A percentile compares a stretch with the other conserved stretches of the same genome.
phyloP scores from a whole-genome alignment of 805 yeast species.

The Starmerella vaccinii region DNA sequence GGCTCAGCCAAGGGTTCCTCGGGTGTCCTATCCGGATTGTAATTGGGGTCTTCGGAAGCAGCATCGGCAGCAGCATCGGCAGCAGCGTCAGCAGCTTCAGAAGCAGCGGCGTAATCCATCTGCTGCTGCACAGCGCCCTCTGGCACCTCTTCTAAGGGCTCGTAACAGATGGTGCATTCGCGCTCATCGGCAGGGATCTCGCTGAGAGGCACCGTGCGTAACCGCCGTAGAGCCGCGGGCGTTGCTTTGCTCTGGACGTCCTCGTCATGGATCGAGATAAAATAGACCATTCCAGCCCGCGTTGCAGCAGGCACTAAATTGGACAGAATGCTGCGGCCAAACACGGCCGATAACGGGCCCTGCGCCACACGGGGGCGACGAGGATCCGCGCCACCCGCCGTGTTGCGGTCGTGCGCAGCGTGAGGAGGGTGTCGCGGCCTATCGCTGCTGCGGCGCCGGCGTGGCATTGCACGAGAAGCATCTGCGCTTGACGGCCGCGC shows the following conservation, averaged over 20 bases:
- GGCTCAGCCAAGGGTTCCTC: not conserved
- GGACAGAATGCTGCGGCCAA: not conserved
- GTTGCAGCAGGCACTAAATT: not conserved
- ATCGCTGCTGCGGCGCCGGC: not conserved
- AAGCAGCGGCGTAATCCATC: constrained; percentile 1
- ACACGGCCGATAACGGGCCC: not conserved
- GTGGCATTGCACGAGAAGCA: not conserved
- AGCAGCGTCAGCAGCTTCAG: not conserved
- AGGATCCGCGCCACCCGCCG: no score
- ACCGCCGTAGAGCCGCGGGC: constrained; percentile 10
- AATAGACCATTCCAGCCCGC: not conserved
- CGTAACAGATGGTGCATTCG: constrained; percentile 23
- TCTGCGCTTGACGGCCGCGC: not conserved
- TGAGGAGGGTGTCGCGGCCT: not conserved
- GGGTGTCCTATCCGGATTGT: not conserved
- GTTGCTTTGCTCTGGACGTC: constrained; percentile 5
- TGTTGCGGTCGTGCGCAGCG: not conserved
- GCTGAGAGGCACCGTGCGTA: constrained; percentile 6
- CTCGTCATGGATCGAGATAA: constrained; percentile 9
- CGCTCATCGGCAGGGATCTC: constrained; percentile 16
- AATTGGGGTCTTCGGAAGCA: not conserved
- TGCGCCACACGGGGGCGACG: no score
- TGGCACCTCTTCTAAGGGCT: constrained; percentile 14
- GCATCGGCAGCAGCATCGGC: constrained; percentile 7
- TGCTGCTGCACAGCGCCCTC: not conserved